Conservation (phyloP, 805 yeast genomes). For the Schwanniomyces polymorphus region DNA sequence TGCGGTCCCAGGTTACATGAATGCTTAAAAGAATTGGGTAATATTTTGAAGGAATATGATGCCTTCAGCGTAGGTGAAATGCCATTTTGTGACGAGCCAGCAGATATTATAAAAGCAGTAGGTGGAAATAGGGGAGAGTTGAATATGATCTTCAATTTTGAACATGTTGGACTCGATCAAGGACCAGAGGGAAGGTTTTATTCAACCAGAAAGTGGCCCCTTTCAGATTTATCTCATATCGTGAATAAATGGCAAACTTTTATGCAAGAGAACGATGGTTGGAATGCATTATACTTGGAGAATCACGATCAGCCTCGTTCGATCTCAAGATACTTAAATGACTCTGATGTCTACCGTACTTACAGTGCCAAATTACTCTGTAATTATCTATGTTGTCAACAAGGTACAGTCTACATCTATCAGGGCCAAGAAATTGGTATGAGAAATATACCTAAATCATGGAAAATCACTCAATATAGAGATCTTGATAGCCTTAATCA, state of each 20-base stretch:
- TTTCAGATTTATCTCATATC: slow-evolving; percentile 8
- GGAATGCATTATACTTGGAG: slow-evolving; percentile 2
- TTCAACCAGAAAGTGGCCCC: slow-evolving; percentile 6
- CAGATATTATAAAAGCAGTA: slow-evolving; percentile 12
- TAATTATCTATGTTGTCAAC: too few relatives aligned
- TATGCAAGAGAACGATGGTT: slow-evolving; percentile 1
- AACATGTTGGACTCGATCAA: slow-evolving; percentile 8
- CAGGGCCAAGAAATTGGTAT: too few relatives aligned
- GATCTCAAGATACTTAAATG: background rate
- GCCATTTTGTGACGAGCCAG: slow-evolving; percentile 1
- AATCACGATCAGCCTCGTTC: slow-evolving; percentile 1
- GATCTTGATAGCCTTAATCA: too few relatives aligned
- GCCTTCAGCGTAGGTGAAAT: too few relatives aligned
- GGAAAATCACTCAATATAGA: too few relatives aligned
- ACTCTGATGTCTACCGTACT: background rate
- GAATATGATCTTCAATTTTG: slow-evolving; percentile 21
- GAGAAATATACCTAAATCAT: too few relatives aligned
- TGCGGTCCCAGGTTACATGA: slow-evolving; percentile 2
- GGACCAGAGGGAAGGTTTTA: background rate
- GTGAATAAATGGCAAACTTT: slow-evolving; percentile 11
- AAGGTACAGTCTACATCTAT: too few relatives aligned
- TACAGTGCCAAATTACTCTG: background rate
- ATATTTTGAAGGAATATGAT: background rate
- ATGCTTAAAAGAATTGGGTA: background rate
- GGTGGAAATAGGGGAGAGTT: slow-evolving; percentile 17